Evolutionary conservation across 768 basidiomycete species (phyloP).

Genomic region (Baorangia bicolor): DNA sequence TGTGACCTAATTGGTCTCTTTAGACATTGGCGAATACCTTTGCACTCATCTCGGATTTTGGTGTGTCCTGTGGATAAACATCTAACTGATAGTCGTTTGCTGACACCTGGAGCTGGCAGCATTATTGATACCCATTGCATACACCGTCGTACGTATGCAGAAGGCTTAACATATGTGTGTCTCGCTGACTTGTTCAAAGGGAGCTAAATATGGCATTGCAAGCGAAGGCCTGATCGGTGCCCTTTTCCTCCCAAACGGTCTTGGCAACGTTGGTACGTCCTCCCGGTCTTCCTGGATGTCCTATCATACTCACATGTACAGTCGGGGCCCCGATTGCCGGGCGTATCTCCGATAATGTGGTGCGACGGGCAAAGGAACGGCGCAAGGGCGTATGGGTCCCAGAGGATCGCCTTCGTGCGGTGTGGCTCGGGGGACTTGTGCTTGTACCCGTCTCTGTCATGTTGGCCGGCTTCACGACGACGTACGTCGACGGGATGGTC

Average conservation of each 20-base stretch:
- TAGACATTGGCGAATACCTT: slow-evolving; percentile 43
- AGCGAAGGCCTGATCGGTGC: slow-evolving; percentile 24
- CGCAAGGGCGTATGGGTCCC: slow-evolving; percentile 63
- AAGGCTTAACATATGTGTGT: neutral
- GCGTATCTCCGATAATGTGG: slow-evolving; percentile 51
- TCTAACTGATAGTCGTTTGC: neutral
- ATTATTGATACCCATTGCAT: slow-evolving; percentile 60
- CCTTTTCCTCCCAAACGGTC: slow-evolving; percentile 26
- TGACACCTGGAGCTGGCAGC: slow-evolving; percentile 17
- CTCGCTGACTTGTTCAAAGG: slow-evolving; percentile 37
- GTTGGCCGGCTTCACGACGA: slow-evolving; percentile 47
- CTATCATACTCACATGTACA: slow-evolving; percentile 19
- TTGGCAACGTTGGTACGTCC: slow-evolving; percentile 26
- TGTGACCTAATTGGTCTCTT: slow-evolving; percentile 5
- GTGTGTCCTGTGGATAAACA: slow-evolving; percentile 30
- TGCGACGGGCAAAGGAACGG: slow-evolving; percentile 46
- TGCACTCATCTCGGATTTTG: slow-evolving; percentile 27
- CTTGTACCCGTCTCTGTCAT: slow-evolving; percentile 55
- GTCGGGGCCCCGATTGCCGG: slow-evolving; percentile 64
- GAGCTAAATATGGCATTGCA: slow-evolving; percentile 33
- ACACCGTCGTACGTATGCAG: slow-evolving; percentile 53
- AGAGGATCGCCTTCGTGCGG: slow-evolving; percentile 63
- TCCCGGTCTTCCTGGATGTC: neutral
- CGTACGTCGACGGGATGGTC: slow-evolving; percentile 46
- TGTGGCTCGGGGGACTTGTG: slow-evolving; percentile 44